These are phyloP conservation scores for Sporisorium reilianum DNA, from an alignment of 1,284 basidiomycete genomes.

Conservation along the genomic window DNA sequence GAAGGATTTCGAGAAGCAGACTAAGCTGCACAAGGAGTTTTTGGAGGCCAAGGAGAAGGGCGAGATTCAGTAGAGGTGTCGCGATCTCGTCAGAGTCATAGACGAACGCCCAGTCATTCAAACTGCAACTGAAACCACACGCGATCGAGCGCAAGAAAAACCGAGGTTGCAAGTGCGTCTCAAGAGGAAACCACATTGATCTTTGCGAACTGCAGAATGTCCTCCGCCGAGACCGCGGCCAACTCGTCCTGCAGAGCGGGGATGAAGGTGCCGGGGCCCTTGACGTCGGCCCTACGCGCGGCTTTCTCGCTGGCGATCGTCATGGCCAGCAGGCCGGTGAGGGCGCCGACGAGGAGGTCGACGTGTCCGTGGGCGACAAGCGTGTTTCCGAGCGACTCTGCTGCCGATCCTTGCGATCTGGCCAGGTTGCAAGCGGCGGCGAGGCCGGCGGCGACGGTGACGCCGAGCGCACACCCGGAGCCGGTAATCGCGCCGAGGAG, in stretches of 20 bases:
- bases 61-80: slow-evolving; percentile 51
- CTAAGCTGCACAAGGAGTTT: slow-evolving; percentile 63
- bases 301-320: slow-evolving; percentile 88
- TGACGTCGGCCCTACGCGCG: slow-evolving; percentile 77
- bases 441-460: slow-evolving; percentile 81
- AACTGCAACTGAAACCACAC: not conserved
- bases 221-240: slow-evolving; percentile 30
- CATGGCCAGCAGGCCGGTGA: slow-evolving; percentile 78
- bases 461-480: slow-evolving; percentile 88
- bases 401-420: slow-evolving; percentile 3
- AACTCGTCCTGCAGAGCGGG: slow-evolving; percentile 87
- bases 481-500: slow-evolving; percentile 86
- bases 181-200: slow-evolving; percentile 24
- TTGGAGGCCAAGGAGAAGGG: slow-evolving; percentile 59
- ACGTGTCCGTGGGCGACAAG: slow-evolving; percentile 43
- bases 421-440: slow-evolving; percentile 73
- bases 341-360: slow-evolving; percentile 58
- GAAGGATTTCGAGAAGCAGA: slow-evolving; percentile 83
- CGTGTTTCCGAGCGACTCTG: slow-evolving; percentile 28
- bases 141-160: not conserved
- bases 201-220: slow-evolving; percentile 28
- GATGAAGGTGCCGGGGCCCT: slow-evolving; percentile 88
- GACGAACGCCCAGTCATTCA: not conserved
- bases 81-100: not conserved
- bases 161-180: not conserved